Evolutionary conservation across 208 protist species (phyloP), one percentile per base, ranked within the genome.

Genomic region (Leishmania aethiopica): DNA sequence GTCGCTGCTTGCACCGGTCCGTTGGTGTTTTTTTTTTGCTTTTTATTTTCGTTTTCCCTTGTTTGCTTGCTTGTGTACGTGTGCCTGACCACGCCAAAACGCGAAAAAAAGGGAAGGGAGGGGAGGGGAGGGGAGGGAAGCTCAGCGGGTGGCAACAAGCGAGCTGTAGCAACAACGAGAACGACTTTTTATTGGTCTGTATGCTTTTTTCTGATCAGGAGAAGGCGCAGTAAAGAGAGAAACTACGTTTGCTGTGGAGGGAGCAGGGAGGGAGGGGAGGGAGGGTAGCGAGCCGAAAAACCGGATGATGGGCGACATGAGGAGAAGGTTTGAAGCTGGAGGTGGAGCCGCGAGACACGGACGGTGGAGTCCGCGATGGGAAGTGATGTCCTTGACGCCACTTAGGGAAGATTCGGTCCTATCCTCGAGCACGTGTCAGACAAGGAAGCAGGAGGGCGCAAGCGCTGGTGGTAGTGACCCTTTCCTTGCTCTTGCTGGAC

Each of bases 111-210:
- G 42, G 19, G 51, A 55, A 53, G 13, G n/a, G n/a, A n/a, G n/a
- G n/a, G n/a, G n/a, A n/a, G n/a, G n/a, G n/a, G 8, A 1, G 0
- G 17, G 4, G 2, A 0, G 51, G 42, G 69, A 0, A 6, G n/a
- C 19, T 73, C 69, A 53, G 37, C 35, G 11, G 19, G 69, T 3
- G 7, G n/a, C 15, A 51, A 73, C 42, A n/a, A 35, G 25, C 19
- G 37, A 25, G 25, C 22, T 73, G 7, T 28, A 71, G 3, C 19
- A 40, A 19, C 32, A 71, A 40, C 32, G 53, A 53, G 45, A 73
- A 13, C 10, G n/a, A 6, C 7, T 53, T 40, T 70, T 25, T 47
- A 17, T 72, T 71, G 37, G 28, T 71, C 19, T 71, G 13, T 71
- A 11, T 47, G 2, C 40, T 28, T 62, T 62, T 59, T 28, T 49